Conservation (phyloP, 2,329 filamentous ascomycete species). For the Diaporthe caulivora region DNA sequence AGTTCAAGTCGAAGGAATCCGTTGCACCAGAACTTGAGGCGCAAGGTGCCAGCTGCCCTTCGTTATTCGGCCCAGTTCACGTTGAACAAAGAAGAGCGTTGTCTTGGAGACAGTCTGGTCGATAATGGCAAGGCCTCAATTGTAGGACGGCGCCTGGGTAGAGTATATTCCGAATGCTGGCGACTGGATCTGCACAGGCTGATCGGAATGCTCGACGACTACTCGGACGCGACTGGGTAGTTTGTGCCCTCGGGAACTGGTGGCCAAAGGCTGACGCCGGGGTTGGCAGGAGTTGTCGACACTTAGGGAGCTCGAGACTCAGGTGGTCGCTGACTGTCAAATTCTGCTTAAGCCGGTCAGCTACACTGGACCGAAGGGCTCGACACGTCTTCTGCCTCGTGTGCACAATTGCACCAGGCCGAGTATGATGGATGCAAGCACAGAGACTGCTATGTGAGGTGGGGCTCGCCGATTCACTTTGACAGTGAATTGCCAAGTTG, state of each 20-base stretch:
- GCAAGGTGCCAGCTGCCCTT: background rate
- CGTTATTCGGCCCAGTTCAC: background rate
- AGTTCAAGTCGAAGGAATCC: background rate
- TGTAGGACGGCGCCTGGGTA: background rate
- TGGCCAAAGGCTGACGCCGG: background rate
- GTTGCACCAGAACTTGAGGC: background rate
- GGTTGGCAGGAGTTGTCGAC: background rate
- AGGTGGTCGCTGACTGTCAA: constrained; percentile 23
- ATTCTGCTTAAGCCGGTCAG: constrained; percentile 32
- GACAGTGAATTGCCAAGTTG: background rate
- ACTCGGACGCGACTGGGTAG: background rate
- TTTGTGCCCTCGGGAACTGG: background rate
- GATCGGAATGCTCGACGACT: background rate
- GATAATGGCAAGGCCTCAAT: background rate
- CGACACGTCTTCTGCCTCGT: background rate
- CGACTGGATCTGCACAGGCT: background rate
- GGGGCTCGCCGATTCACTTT: background rate
- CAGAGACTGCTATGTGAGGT: background rate
- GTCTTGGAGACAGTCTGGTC: background rate
- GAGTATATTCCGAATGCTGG: background rate
- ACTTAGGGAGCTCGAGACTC: background rate
- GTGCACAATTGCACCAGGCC: background rate
- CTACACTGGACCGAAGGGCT: constrained; percentile 6
- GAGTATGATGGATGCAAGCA: background rate
- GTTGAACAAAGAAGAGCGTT: background rate